A percentile compares a stretch with the other conserved stretches of the same genome.
Conservation (phyloP, 768 basidiomycete species). For the Collybia sordida region DNA sequence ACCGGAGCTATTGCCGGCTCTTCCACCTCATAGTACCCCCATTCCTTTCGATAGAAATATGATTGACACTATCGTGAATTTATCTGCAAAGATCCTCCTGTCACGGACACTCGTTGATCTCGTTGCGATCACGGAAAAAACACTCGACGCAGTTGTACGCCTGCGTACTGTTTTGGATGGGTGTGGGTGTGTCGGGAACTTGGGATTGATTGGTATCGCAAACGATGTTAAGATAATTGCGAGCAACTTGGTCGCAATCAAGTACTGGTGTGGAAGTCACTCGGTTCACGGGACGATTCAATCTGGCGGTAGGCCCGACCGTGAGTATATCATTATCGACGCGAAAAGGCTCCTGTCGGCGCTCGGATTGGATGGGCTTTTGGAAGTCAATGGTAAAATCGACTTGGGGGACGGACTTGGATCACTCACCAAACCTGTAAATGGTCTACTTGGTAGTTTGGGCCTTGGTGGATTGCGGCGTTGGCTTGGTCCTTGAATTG, state of each 20-base stretch:
- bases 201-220: slow-evolving; percentile 10
- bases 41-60: slow-evolving; percentile 1
- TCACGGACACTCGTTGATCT: slow-evolving; percentile 8
- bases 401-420: slow-evolving; percentile 2
- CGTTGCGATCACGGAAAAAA: slow-evolving; percentile 5
- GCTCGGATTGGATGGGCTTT: slow-evolving; percentile 9
- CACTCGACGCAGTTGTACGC: slow-evolving; percentile 4
- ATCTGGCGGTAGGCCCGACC: background rate
- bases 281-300: background rate
- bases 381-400: slow-evolving; percentile 9
- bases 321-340: slow-evolving; percentile 11
- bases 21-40: background rate
- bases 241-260: slow-evolving; percentile 10
- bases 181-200: slow-evolving; percentile 9
- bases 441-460: slow-evolving; percentile 8
- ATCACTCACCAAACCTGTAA: background rate
- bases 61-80: slow-evolving; percentile 12
- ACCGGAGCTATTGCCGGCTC: slow-evolving; percentile 1
- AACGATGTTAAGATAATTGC: slow-evolving; percentile 9
- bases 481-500: slow-evolving; percentile 4
- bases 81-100: slow-evolving; percentile 11
- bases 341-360: slow-evolving; percentile 12
- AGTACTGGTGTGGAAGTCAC: slow-evolving; percentile 9
- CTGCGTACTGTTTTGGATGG: slow-evolving; percentile 8
- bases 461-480: slow-evolving; percentile 12